phyloP scores from a whole-genome alignment of 441 rosid species.

The Eutrema salsugineum region DNA sequence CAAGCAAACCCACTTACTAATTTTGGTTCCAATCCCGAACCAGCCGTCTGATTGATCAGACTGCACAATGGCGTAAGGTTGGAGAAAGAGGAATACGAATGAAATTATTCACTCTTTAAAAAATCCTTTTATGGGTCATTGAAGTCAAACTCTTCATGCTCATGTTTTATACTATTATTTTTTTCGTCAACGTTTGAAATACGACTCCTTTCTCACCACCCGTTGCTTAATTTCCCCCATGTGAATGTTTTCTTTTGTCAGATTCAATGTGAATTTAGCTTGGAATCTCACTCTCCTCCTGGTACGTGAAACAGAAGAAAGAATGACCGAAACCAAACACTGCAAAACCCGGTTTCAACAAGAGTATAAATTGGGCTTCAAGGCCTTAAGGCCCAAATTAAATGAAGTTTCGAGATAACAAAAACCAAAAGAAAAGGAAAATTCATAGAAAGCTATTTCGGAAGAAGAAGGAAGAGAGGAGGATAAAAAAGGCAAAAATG shows the following conservation, averaged over 20 bases:
- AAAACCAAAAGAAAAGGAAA: too few species aligned
- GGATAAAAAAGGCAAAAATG: conserved; percentile 25
- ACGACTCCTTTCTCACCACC: neutral
- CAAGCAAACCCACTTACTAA: conserved; percentile 2
- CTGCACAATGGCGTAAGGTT: conserved; percentile 6
- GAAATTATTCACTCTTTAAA: neutral
- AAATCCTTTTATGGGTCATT: neutral
- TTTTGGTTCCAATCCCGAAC: neutral
- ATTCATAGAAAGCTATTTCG: neutral
- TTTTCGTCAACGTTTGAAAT: neutral
- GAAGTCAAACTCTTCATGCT: conserved; percentile 20
- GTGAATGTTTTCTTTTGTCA: neutral
- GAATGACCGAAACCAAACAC: neutral
- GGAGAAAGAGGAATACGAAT: neutral
- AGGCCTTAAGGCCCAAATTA: neutral
- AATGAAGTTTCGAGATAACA: neutral
- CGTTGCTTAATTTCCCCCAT: neutral
- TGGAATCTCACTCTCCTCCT: neutral
- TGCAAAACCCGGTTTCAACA: neutral
- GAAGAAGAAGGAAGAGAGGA: neutral
- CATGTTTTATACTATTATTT: neutral
- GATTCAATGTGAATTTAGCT: neutral
- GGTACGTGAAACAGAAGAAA: neutral
- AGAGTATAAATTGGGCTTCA: neutral
- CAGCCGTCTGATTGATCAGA: neutral